Base-by-base conservation (phyloP, 73 alveolate genomes). In the Stentor coeruleus region DNA sequence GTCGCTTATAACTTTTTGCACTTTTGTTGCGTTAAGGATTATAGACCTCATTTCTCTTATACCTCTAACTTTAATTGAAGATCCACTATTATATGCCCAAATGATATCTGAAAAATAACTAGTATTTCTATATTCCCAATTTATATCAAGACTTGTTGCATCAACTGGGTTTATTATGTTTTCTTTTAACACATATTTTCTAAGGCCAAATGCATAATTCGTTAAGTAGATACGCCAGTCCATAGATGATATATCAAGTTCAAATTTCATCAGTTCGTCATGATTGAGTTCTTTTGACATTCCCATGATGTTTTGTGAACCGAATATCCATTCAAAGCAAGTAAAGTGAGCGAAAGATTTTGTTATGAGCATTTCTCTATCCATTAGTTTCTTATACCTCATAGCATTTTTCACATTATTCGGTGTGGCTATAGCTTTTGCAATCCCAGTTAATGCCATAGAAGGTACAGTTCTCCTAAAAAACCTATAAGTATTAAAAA, bases 281-380 rank as follows among this genome's bases (percentile, higher is more conserved):
- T 74, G 88, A 40, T 38, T 55, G 35, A 88, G 59, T 35, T 15
- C 36, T 66, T 66, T 66, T 40, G 11, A 15, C 37, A 66, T 38
- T 20, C 74, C 82, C 38, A 38, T 49, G 31, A 93, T 55, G 14
- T 82, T 66, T 40, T 76, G 76, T 30, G 85, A 59, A 58, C 88
- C 93, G 82, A 93, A 93, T 26, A 93, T 93, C 98, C 98, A 93
- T 77, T 93, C 98, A 57, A 74, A 84, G 3, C 55, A 58, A 11
- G 92, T 87, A 59, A 91, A 91, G 3, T 86, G 92, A 59, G 76
- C 37, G 79, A 91, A 93, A 3, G 86, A 81, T 35, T 77, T 85
- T 6, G 90, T 88, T 3, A 91, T 83, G n/a, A 77, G 74, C 81
- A 87, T 89, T 35, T 92, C 91, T 75, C 88, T 86, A 31, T 88